Base-by-base conservation (phyloP, 1,139 yeast species). In the Scheffersomyces titani region DNA sequence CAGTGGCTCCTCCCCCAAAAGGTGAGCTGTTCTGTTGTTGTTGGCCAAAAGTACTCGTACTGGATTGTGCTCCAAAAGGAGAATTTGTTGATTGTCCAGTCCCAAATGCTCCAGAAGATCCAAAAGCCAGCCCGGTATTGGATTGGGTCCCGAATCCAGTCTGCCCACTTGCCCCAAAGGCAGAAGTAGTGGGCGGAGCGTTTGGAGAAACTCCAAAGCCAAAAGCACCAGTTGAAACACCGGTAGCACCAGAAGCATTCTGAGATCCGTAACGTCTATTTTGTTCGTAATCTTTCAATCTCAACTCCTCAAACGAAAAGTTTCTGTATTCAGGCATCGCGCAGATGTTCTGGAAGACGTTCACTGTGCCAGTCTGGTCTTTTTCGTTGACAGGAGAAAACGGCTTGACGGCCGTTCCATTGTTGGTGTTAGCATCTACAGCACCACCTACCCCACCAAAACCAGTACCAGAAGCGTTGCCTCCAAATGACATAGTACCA, bases 281-380 rank as follows among this genome's bases (percentile, higher is more conserved):
- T 61, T 87, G 91, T 66, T 87, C 86, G 70, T 94, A 94, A 74
- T 94, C 99, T 71, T 90, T 94, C 64, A 84, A 77, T 70, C 99
- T 83, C 72, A 94, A 82, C 71, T 94, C 99, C 71, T 93, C 98
- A 66, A 88, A 84, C 0, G 97, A 90, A 66, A 75, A 90, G 66
- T 87, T 87, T 63, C 83, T 81, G 70, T 94, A 94, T 68, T 92
- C 97, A 16, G 97, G 97, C 98, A 94, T 93, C 49, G 91, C 84
- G 20, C 90, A 79, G 60, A 96, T 87, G 65, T 87, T 87, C 70
- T 93, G 92, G 72, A 82, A 94, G 52, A 82, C 74, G 63, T 83
- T 86, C 44, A 85, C 84, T 1, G 82, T 77, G 51, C 86, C 78
- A 3, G 84, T 77, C 19, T 86, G 73, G 66, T 94, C 99, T 69